Evolutionary conservation across 164 flowering plant genomes (phyloP).

Genomic region (Stephania japonica): DNA sequence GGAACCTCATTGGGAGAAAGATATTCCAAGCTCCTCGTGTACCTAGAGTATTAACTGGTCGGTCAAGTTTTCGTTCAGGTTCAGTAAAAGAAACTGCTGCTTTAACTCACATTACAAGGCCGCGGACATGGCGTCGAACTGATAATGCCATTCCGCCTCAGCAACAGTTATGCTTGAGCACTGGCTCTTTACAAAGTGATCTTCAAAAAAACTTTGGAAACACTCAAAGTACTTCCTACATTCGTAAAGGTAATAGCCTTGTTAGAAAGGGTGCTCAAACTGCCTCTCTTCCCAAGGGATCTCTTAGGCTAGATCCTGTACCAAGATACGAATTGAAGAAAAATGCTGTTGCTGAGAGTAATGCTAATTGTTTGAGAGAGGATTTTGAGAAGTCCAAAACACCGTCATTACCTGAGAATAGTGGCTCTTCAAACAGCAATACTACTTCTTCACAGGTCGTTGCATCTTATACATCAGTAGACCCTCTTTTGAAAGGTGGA

Average conservation of each 20-base stretch:
- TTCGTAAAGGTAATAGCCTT: slow-evolving; percentile 91
- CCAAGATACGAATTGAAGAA: slow-evolving; percentile 26
- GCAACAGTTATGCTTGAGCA: slow-evolving; percentile 21
- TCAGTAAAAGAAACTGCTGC: slow-evolving; percentile 28
- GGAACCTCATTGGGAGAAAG: slow-evolving; percentile 21
- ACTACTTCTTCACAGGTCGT: slow-evolving; percentile 16
- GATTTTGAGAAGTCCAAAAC: slow-evolving; percentile 35
- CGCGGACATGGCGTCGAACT: slow-evolving; percentile 73
- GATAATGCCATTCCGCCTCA: slow-evolving; percentile 24
- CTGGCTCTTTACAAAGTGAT: slow-evolving; percentile 25
- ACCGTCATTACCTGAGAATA: slow-evolving; percentile 24
- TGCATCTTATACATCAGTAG: slow-evolving; percentile 18
- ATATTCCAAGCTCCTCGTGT: slow-evolving; percentile 24
- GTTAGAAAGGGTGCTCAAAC: slow-evolving; percentile 49
- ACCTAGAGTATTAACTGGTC: slow-evolving; percentile 29
- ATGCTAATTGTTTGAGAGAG: slow-evolving; percentile 18
- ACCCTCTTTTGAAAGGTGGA: slow-evolving; percentile 21
- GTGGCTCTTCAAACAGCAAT: slow-evolving; percentile 19
- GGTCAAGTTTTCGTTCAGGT: slow-evolving; percentile 18
- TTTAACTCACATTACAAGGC: slow-evolving; percentile 30
- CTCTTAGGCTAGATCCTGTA: slow-evolving; percentile 25
- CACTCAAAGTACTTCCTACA: slow-evolving; percentile 43
- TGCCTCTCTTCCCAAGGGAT: slow-evolving; percentile 20
- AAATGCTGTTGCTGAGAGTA: slow-evolving; percentile 19
- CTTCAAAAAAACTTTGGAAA: slow-evolving; percentile 19